phyloP scores from a whole-genome alignment of 371 early-diverging fungal genomes.

The Agmasoma carcini region DNA sequence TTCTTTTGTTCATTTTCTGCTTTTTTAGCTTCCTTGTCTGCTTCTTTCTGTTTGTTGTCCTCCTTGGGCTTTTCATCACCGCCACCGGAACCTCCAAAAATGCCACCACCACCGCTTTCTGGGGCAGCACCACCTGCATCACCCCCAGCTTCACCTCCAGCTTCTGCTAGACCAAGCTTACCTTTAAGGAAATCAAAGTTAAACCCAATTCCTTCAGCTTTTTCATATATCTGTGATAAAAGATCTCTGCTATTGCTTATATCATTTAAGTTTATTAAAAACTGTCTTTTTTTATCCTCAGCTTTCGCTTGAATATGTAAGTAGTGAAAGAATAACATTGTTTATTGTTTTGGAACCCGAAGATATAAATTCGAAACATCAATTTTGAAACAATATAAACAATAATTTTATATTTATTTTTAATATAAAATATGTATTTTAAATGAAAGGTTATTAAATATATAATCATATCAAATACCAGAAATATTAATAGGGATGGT shows the following conservation, averaged over 20 bases:
- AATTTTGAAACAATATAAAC: too few relatives aligned
- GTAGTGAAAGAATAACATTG: too few relatives aligned
- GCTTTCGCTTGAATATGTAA: not conserved
- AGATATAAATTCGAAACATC: too few relatives aligned
- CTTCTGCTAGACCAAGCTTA: too few relatives aligned
- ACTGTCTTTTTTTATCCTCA: not conserved
- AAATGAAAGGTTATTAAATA: not conserved
- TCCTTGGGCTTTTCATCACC: not conserved
- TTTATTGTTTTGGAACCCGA: too few relatives aligned
- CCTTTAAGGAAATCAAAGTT: too few relatives aligned
- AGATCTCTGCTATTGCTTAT: not conserved
- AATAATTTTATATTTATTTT: too few relatives aligned
- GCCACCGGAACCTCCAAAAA: not conserved
- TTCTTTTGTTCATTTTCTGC: not conserved
- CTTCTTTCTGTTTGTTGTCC: too few relatives aligned
- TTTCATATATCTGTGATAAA: conserved; percentile 15
- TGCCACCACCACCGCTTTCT: not conserved
- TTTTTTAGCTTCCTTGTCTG: too few relatives aligned
- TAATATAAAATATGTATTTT: not conserved
- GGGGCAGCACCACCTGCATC: not conserved
- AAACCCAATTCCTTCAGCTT: conserved; percentile 3
- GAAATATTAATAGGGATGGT: too few relatives aligned
- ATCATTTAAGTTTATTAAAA: conserved; percentile 5
- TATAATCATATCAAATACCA: too few relatives aligned
- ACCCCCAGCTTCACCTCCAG: not conserved